These are phyloP conservation scores for Ormosia emarginata DNA, from an alignment of 306 rosid genomes.

Conservation along the genomic window DNA sequence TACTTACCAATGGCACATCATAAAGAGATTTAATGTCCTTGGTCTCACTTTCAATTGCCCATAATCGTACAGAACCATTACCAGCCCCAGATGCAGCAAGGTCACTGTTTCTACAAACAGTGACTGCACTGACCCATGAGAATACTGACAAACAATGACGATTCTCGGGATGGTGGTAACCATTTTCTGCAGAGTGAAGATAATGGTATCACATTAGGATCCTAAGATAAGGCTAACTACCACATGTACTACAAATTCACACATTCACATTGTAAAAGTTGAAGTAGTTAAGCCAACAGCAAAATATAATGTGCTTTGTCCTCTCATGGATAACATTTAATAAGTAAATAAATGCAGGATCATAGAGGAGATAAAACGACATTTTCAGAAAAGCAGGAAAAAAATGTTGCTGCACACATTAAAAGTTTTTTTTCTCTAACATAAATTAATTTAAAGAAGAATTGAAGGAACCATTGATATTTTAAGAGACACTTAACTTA, in stretches of 20 bases:
- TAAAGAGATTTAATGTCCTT: slow-evolving; percentile 54
- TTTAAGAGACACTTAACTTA: neutral
- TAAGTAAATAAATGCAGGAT: neutral
- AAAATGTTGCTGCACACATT: neutral
- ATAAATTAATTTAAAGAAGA: neutral
- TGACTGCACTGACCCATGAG: slow-evolving; percentile 85
- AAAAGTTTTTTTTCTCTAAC: neutral
- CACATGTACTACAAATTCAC: neutral
- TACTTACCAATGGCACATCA: slow-evolving; percentile 75
- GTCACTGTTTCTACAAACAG: slow-evolving; percentile 80
- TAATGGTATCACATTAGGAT: slow-evolving; percentile 22
- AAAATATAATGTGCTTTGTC: neutral
- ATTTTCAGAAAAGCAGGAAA: neutral
- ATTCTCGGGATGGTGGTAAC: slow-evolving; percentile 36
- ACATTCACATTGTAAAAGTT: neutral
- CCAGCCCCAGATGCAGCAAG: slow-evolving; percentile 98
- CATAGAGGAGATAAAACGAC: neutral
- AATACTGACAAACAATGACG: slow-evolving; percentile 43
- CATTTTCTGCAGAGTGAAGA: slow-evolving; percentile 61
- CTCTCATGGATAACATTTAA: neutral
- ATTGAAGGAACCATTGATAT: neutral
- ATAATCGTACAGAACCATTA: slow-evolving; percentile 74
- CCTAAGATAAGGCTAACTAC: neutral
- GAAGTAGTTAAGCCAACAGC: neutral
- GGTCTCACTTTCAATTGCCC: slow-evolving; percentile 67